Percentiles rank a stretch among this genome's conserved stretches.
Evolutionary conservation across 768 basidiomycete genomes (phyloP).

Genomic region (Mycena alexandri): DNA sequence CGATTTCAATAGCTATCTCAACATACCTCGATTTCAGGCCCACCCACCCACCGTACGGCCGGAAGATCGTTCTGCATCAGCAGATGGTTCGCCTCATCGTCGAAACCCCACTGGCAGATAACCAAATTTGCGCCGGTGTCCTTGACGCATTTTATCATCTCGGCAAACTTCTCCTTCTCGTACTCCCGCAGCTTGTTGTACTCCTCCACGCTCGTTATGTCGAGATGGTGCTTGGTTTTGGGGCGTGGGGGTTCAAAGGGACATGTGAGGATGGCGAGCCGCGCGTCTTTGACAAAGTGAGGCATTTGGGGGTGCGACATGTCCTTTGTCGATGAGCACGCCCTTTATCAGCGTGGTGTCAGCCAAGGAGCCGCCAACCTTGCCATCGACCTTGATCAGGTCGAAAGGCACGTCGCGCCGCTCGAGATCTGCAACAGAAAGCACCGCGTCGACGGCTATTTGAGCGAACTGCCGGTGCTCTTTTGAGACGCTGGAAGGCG

Average conservation of each 20-base stretch:
- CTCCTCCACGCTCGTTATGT: slow-evolving; percentile 96
- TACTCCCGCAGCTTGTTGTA: slow-evolving; percentile 95
- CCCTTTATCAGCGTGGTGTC: slow-evolving; percentile 97
- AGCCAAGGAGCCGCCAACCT: slow-evolving; percentile 96
- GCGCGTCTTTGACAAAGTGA: slow-evolving; percentile 85
- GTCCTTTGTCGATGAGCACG: slow-evolving; percentile 99
- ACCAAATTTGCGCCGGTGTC: slow-evolving; percentile 98
- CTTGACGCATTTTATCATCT: slow-evolving; percentile 98
- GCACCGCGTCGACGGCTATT: slow-evolving; percentile 97
- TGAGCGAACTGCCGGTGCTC: slow-evolving; percentile 95
- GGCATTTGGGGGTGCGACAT: slow-evolving; percentile 99
- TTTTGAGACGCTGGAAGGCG: slow-evolving; percentile 86
- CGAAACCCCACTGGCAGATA: slow-evolving; percentile 99
- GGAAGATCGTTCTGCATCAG: slow-evolving; percentile 98
- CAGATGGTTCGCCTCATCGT: slow-evolving; percentile 98
- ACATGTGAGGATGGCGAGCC: slow-evolving; percentile 96
- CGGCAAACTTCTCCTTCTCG: slow-evolving; percentile 95
- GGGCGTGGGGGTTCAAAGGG: slow-evolving; percentile 99
- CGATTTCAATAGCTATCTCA: neutral
- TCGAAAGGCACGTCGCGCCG: slow-evolving; percentile 97
- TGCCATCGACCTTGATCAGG: slow-evolving; percentile 98
- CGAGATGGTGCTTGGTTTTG: slow-evolving; percentile 99
- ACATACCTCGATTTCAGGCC: slow-evolving; percentile 96
- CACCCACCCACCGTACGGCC: slow-evolving; percentile 98
- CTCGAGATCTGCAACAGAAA: slow-evolving; percentile 94